These are phyloP conservation scores for Ephemerocybe angulata DNA, from an alignment of 768 basidiomycete species.

Conservation along the genomic window DNA sequence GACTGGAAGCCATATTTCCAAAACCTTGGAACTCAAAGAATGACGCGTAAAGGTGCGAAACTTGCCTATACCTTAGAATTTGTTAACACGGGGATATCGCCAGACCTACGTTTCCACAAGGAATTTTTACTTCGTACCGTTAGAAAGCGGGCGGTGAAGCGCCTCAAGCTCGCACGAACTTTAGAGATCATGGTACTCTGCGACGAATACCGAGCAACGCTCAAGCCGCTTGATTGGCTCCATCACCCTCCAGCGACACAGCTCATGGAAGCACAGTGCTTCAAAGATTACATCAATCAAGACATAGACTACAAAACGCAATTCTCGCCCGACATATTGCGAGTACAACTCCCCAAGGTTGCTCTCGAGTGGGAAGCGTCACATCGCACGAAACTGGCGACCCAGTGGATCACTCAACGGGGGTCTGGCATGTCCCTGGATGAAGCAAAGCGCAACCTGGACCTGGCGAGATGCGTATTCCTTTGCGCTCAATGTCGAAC, in stretches of 20 bases:
- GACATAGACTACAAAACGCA: neutral
- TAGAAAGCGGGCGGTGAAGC: neutral
- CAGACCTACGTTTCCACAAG: slow-evolving; percentile 1
- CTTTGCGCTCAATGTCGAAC: neutral
- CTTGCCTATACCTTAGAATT: too few relatives aligned
- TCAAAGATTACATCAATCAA: neutral
- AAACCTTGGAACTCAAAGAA: neutral
- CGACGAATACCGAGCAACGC: neutral
- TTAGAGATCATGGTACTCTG: neutral
- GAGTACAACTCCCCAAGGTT: neutral
- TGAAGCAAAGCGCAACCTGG: neutral
- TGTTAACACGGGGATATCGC: neutral
- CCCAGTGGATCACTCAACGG: neutral
- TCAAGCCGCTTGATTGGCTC: neutral
- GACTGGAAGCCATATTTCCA: neutral
- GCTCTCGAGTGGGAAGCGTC: neutral
- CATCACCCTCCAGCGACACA: neutral
- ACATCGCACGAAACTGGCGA: neutral
- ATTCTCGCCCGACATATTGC: neutral
- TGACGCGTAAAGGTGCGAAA: slow-evolving; percentile 1
- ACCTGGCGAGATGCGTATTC: neutral
- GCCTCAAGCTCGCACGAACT: neutral
- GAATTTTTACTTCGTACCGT: neutral
- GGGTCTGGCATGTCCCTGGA: neutral
- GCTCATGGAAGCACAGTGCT: neutral